These are phyloP conservation scores for Scheffersomyces coipomensis DNA, from an alignment of 805 yeast species.

Conservation along the genomic window DNA sequence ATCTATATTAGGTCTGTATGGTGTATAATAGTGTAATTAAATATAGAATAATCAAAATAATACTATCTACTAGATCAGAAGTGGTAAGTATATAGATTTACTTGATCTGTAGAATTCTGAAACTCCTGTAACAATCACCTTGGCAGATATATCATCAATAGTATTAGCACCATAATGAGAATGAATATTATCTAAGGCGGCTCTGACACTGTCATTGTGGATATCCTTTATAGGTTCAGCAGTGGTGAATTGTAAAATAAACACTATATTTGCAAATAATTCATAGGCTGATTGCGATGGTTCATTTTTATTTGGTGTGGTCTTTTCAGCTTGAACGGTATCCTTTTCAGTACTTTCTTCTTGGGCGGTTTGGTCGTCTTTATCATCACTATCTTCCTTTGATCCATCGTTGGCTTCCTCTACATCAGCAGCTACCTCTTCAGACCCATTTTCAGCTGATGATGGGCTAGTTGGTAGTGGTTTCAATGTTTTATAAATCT, in stretches of 20 bases:
- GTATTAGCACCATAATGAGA: not conserved
- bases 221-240: not conserved
- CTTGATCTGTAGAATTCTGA: slow-evolving; percentile 28
- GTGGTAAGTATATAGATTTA: slow-evolving; percentile 22
- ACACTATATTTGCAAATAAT: slow-evolving; percentile 20
- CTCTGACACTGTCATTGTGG: too few relatives aligned
- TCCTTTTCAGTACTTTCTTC: too few relatives aligned
- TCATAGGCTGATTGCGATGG: not conserved
- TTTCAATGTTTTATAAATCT: not conserved
- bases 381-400: slow-evolving; percentile 1
- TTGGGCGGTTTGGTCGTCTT: not conserved
- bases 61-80: too few relatives aligned
- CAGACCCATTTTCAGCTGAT: not conserved
- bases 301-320: too few relatives aligned
- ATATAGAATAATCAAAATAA: too few relatives aligned
- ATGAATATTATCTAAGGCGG: not conserved
- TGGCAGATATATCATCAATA: slow-evolving; percentile 6
- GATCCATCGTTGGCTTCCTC: not conserved
- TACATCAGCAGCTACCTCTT: not conserved
- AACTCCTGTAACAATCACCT: slow-evolving; percentile 12
- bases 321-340: too few relatives aligned
- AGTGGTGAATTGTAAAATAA: slow-evolving; percentile 16
- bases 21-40: not conserved
- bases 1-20: slow-evolving; percentile 35
- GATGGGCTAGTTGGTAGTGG: too few relatives aligned